These are phyloP conservation scores for Pseudogymnoascus sp. DNA, from an alignment of 2,329 filamentous ascomycete genomes.

Conservation along the genomic window DNA sequence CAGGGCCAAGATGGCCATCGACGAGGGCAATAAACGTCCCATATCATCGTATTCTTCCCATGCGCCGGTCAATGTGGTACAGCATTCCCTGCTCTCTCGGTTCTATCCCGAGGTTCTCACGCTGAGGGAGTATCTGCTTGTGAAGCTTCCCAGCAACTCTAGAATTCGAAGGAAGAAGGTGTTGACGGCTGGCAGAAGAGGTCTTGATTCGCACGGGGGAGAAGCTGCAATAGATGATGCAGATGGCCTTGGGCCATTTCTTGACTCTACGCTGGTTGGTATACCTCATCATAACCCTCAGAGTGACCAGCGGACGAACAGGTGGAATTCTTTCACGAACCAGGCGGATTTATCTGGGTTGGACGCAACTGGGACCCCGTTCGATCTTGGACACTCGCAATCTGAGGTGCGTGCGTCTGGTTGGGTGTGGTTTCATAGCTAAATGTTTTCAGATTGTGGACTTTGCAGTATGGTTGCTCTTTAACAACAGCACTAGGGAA, in stretches of 20 bases:
- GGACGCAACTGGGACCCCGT: not conserved
- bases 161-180: slow-evolving; percentile 52
- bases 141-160: slow-evolving; percentile 57
- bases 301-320: not conserved
- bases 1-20: slow-evolving; percentile 13
- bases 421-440: not conserved
- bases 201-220: not conserved
- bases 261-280: slow-evolving; percentile 26
- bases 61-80: slow-evolving; percentile 19
- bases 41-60: slow-evolving; percentile 12
- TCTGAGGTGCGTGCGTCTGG: slow-evolving; percentile 12
- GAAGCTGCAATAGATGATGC: slow-evolving; percentile 6
- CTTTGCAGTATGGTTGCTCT: slow-evolving; percentile 69
- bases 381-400: not conserved
- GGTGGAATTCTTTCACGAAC: not conserved
- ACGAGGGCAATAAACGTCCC: slow-evolving; percentile 24
- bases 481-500: slow-evolving; percentile 44
- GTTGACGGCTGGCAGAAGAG: slow-evolving; percentile 27
- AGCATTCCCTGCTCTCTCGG: slow-evolving; percentile 56
- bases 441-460: slow-evolving; percentile 55
- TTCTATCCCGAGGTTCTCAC: slow-evolving; percentile 60
- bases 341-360: not conserved
- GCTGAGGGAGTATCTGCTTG: slow-evolving; percentile 62
- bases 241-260: slow-evolving; percentile 16
- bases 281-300: slow-evolving; percentile 12